Evolutionary conservation across 83 land plant species (phyloP), one percentile per base, ranked within the genome.

Genomic region (Isoetes engelmannii): DNA sequence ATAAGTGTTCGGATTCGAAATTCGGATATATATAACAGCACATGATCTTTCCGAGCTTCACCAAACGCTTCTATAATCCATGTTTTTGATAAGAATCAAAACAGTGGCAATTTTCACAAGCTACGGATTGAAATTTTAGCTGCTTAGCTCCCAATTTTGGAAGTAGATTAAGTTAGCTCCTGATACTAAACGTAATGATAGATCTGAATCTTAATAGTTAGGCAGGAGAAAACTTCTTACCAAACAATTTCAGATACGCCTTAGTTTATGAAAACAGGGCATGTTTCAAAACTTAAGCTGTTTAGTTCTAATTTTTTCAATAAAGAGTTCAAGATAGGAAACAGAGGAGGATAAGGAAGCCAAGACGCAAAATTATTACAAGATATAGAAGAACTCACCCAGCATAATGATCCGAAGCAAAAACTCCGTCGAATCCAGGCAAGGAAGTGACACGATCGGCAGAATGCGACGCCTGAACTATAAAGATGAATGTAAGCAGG

Each of bases 341-440:
- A 59, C 37, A 8, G 9, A 19, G 37, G 9, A 19, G 61, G 20
- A 47, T 13, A 12, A 15, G 5, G 21, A 37, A 7, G 19, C n/a
- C 67, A 64, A 28, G 9, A 18, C 4, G 8, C 6, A 7, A 53
- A 63, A 45, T 37, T 59, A 15, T n/a, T 28, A 6, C 41, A 66
- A 44, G 48, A 4, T 5, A 42, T 7, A 19, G 47, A 61, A 4
- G 45, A 49, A 45, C 59, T 3, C 72, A 86, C 90, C 93, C 93
- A 17, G 83, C 75, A 19, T 89, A 87, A 71, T 89, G 94, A 44
- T 82, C 77, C 62, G 94, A 89, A 5, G 91, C 88, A 4, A 89
- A 44, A 63, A 69, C 55, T 10, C 77, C 91, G 54, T 55, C 17
- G 65, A 87, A 89, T 5, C 91, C 91, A 17, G 94, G 94, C 10